These are phyloP conservation scores for Candida ficus DNA, from an alignment of 805 yeast species.

Conservation along the genomic window DNA sequence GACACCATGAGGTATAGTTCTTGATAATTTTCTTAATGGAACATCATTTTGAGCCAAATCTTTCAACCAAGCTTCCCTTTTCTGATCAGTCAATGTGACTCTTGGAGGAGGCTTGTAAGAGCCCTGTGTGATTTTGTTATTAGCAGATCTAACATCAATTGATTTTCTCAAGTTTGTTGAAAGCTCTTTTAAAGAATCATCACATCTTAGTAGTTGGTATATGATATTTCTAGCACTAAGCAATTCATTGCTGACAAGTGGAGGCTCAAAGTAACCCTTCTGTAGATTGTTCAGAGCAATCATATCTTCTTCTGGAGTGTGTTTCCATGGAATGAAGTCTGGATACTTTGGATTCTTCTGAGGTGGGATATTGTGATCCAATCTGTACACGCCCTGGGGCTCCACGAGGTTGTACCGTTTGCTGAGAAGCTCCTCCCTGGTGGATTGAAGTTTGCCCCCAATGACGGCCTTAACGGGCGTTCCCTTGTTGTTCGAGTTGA, in stretches of 20 bases:
- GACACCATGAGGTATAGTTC: slow-evolving; percentile 88
- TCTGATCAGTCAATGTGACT: slow-evolving; percentile 84
- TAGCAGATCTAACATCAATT: slow-evolving; percentile 39
- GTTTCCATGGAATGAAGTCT: slow-evolving; percentile 70
- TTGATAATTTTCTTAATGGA: slow-evolving; percentile 62
- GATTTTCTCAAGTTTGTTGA: slow-evolving; percentile 43
- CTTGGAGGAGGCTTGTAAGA: slow-evolving; percentile 80
- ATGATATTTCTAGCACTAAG: slow-evolving; percentile 62
- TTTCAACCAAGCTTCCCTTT: slow-evolving; percentile 78
- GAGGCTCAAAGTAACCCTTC: slow-evolving; percentile 65
- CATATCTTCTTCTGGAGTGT: slow-evolving; percentile 47
- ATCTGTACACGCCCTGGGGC: slow-evolving; percentile 30
- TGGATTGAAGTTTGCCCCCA: slow-evolving; percentile 6
- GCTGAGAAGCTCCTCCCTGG: slow-evolving; percentile 23
- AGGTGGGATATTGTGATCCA: slow-evolving; percentile 19
- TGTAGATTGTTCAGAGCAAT: slow-evolving; percentile 53
- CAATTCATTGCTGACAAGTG: slow-evolving; percentile 60
- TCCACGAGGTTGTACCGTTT: slow-evolving; percentile 29
- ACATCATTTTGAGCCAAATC: slow-evolving; percentile 67
- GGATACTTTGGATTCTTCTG: slow-evolving; percentile 41
- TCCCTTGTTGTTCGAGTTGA: not conserved
- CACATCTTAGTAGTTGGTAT: slow-evolving; percentile 24
- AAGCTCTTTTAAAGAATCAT: slow-evolving; percentile 41
- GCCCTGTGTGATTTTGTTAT: slow-evolving; percentile 42
- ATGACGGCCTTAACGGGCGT: not conserved